phyloP scores from a whole-genome alignment of 2,329 filamentous ascomycete species.

The Shiraia sp. region DNA sequence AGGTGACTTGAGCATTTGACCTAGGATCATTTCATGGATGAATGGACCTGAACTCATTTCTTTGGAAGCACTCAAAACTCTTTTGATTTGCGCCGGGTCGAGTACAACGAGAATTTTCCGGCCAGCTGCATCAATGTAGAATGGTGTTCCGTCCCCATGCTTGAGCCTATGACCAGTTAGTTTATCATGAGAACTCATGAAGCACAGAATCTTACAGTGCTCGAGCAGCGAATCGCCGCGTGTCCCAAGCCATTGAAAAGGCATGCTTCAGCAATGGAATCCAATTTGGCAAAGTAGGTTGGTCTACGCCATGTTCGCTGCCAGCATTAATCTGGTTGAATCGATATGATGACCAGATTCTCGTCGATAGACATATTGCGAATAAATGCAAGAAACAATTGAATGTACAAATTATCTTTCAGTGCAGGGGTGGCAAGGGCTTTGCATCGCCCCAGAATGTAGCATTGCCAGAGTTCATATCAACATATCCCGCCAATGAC shows the following conservation, averaged over 20 bases:
- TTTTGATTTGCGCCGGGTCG: conserved; percentile 17
- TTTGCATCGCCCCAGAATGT: too few relatives aligned
- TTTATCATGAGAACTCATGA: not conserved
- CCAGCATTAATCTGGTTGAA: conserved; percentile 14
- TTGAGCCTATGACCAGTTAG: conserved; percentile 9
- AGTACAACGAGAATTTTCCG: conserved; percentile 17
- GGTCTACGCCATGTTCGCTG: conserved; percentile 6
- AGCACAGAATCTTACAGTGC: conserved; percentile 13
- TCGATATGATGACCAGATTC: conserved; percentile 13
- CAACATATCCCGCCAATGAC: too few relatives aligned
- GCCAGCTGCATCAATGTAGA: conserved; percentile 20
- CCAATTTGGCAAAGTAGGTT: conserved; percentile 25
- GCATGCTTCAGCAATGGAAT: conserved; percentile 21
- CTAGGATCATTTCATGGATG: conserved; percentile 18
- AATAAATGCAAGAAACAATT: conserved; percentile 6
- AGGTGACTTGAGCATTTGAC: conserved; percentile 19
- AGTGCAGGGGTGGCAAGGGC: too few relatives aligned
- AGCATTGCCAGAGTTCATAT: too few relatives aligned
- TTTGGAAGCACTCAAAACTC: conserved; percentile 4
- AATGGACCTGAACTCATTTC: conserved; percentile 20
- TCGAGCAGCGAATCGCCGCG: conserved; percentile 7
- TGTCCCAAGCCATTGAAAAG: conserved; percentile 13
- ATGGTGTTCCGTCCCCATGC: conserved; percentile 17
- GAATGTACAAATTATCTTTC: too few relatives aligned
- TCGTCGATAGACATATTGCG: conserved; percentile 16